phyloP scores from a whole-genome alignment of 1,284 basidiomycete genomes.

The Apiotrichum gamsii region DNA sequence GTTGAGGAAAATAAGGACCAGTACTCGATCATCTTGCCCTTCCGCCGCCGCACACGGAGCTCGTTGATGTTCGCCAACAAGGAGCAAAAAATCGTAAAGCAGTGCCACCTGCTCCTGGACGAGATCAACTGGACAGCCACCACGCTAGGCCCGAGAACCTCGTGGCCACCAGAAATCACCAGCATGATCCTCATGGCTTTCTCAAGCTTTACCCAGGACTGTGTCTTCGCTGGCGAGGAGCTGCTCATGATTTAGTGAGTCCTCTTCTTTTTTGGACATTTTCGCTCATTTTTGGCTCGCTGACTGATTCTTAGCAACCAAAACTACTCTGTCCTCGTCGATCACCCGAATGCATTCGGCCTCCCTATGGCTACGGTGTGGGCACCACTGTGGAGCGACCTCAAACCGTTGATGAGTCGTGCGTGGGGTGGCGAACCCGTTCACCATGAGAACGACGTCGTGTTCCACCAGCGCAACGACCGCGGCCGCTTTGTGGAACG shows the following conservation, averaged over 20 bases:
- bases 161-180: constrained; percentile 12
- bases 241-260: constrained; percentile 29
- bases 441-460: constrained; percentile 25
- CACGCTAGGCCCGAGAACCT: constrained; percentile 23
- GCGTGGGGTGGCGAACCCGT: constrained; percentile 16
- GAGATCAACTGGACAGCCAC: constrained; percentile 33
- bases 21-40: neutral
- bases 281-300: no score
- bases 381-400: constrained; percentile 22
- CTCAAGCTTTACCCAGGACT: constrained; percentile 12
- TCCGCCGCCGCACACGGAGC: neutral
- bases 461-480: constrained; percentile 20
- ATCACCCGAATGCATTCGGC: constrained; percentile 32
- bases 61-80: neutral
- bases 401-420: constrained; percentile 17
- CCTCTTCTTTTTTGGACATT: neutral
- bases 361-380: constrained; percentile 27
- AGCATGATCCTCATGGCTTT: constrained; percentile 1
- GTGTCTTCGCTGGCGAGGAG: constrained; percentile 36
- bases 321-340: constrained; percentile 20
- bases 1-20: no score
- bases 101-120: constrained; percentile 26
- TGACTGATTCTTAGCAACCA: constrained; percentile 30
- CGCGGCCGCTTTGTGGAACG: constrained; percentile 23
- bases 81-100: constrained; percentile 7